Conservation (phyloP, 2,329 filamentous ascomycete species). For the Keithomyces neogunnii region DNA sequence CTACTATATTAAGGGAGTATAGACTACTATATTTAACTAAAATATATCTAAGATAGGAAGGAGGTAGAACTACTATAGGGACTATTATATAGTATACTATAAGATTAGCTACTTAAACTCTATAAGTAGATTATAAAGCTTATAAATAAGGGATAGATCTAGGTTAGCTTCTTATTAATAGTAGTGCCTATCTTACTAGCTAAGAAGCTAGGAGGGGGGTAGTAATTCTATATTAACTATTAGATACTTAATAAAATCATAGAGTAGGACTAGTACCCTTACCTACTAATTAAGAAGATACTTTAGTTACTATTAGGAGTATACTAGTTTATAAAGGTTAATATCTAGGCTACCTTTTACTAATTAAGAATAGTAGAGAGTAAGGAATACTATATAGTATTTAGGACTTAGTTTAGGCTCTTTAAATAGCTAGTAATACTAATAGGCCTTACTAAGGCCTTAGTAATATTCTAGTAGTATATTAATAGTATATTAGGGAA, state of each 20-base stretch:
- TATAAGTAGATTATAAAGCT: background rate
- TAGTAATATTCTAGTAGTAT: background rate
- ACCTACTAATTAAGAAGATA: constrained; percentile 16
- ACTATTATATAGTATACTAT: background rate
- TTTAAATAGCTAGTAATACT: constrained; percentile 7
- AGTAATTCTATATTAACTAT: constrained; percentile 19
- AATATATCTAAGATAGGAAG: too few species aligned
- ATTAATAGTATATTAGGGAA: background rate
- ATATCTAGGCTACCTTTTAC: constrained; percentile 2
- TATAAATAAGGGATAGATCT: background rate
- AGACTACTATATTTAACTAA: too few species aligned
- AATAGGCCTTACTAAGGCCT: background rate
- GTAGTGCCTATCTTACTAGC: constrained; percentile 10
- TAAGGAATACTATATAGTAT: constrained; percentile 12
- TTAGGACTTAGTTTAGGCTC: constrained; percentile 13
- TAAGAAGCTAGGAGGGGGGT: constrained; percentile 8
- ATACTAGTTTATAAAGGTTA: background rate
- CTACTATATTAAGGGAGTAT: too few species aligned
- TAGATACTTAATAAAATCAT: constrained; percentile 16
- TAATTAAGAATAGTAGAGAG: constrained; percentile 12
- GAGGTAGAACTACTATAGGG: background rate
- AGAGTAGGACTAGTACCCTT: constrained; percentile 16
- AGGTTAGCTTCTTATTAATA: background rate
- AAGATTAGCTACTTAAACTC: background rate
- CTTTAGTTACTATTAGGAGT: background rate